Conservation (phyloP, 1,139 yeast genomes). For the Blastobotrys apis region DNA sequence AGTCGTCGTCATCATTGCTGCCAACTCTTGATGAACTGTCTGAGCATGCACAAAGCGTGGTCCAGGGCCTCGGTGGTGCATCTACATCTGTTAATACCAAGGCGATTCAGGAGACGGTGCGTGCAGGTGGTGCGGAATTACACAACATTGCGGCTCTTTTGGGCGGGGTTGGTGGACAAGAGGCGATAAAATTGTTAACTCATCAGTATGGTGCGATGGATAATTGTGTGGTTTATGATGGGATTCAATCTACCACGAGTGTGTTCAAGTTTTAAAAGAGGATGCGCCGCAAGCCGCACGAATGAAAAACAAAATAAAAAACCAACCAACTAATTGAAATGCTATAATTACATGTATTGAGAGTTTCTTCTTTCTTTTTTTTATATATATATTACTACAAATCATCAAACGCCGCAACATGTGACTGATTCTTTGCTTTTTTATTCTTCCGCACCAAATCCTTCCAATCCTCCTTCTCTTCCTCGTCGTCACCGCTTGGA, state of each 20-base stretch:
- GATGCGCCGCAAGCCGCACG: conserved; percentile 18
- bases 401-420: conserved; percentile 70
- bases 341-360: no score
- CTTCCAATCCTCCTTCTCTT: conserved; percentile 78
- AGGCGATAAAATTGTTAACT: conserved; percentile 48
- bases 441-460: conserved; percentile 66
- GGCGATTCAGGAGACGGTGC: conserved; percentile 25
- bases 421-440: conserved; percentile 38
- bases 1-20: background rate
- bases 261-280: conserved; percentile 44
- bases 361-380: conserved; percentile 28
- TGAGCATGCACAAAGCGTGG: background rate
- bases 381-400: conserved; percentile 38
- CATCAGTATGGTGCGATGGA: conserved; percentile 71
- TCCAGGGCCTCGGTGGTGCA: conserved; percentile 15
- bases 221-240: conserved; percentile 65
- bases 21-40: background rate
- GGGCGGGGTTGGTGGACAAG: conserved; percentile 81
- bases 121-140: conserved; percentile 43
- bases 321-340: background rate
- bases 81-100: no score
- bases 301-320: background rate
- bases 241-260: conserved; percentile 49
- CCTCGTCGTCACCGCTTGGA: conserved; percentile 38
- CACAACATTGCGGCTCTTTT: conserved; percentile 51